Base-by-base conservation (phyloP, 441 rosid genomes). In the Arabidopsis hybrid region DNA sequence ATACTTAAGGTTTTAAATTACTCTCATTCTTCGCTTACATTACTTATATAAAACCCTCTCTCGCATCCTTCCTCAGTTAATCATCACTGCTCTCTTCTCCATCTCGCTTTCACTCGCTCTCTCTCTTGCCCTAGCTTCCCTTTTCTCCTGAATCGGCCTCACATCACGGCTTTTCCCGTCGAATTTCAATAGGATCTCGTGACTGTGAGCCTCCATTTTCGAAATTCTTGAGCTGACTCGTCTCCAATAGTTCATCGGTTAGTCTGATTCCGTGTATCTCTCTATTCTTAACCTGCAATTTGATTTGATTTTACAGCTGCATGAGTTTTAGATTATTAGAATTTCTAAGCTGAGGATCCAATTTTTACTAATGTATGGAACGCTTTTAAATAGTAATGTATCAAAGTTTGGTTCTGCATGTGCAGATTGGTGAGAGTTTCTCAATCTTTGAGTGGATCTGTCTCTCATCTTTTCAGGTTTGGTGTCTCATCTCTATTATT, bases 21-120 rank as follows among this genome's bases (percentile, higher is more conserved):
- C 50, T 52, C 45, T 66, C 72, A 26, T 65, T 73, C 42, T 36
- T 57, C 66, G 32, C 3, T 59, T 32, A 10, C 78, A 66, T 66
- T 59, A 74, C 72, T 58, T 67, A 32, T 74, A 74, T 74, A 74
- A 74, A 66, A 55, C 35, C 60, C 26, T 21, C 66, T 9, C 74
- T 36, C 51, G 13, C 47, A 6, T 43, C 47, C 26, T 21, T 21
- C 49, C 70, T 35, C 18, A 34, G 7, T 7, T 13, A 35, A 10
- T 55, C 45, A 65, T 31, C 32, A 31, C 32, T 46, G 6, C 16
- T 46, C 49, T 49, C 65, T 36, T 9, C 32, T 39, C 7, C 18
- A 5, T 57, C 11, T 14, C 57, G 7, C 32, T 29, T 11, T 47
- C 38, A 5, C 21, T n/a, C 5, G 51, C 34, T 57, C 43, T 35